Percentiles rank a stretch among this genome's conserved stretches.
Evolutionary conservation across 1,284 basidiomycete genomes (phyloP).

Genomic region (Veloboletus limbatus): DNA sequence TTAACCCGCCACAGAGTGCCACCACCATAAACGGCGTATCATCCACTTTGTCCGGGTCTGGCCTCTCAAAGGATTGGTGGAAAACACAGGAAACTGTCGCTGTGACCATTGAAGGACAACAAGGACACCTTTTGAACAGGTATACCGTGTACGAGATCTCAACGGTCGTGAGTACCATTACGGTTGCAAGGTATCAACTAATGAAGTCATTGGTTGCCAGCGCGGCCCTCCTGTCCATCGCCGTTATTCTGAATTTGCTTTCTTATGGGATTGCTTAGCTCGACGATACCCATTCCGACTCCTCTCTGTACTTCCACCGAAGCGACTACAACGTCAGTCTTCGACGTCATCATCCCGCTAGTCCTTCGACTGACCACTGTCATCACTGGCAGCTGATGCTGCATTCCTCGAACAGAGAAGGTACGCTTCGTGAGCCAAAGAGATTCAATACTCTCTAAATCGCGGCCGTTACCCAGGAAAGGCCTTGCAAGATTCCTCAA

Average conservation of each 20-base stretch:
- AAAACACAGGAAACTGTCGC: slow-evolving; percentile 70
- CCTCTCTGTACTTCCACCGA: slow-evolving; percentile 87
- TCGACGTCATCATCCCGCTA: slow-evolving; percentile 3
- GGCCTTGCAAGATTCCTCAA: slow-evolving; percentile 81
- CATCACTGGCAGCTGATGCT: slow-evolving; percentile 62
- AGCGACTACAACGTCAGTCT: slow-evolving; percentile 79
- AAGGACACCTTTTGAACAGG: slow-evolving; percentile 84
- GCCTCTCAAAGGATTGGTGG: slow-evolving; percentile 81
- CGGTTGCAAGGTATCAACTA: slow-evolving; percentile 5
- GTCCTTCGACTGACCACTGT: slow-evolving; percentile 4
- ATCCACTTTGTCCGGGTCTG: slow-evolving; percentile 65
- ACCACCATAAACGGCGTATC: slow-evolving; percentile 45
- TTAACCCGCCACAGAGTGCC: slow-evolving; percentile 27
- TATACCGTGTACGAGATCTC: slow-evolving; percentile 78
- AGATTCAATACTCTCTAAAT: background rate
- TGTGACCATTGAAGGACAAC: slow-evolving; percentile 75
- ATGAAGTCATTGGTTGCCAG: slow-evolving; percentile 34
- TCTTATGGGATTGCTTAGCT: slow-evolving; percentile 80
- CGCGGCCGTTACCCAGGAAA: slow-evolving; percentile 45
- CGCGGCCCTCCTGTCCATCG: slow-evolving; percentile 63
- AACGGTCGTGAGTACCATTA: slow-evolving; percentile 70
- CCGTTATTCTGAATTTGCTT: slow-evolving; percentile 88
- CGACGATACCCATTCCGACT: slow-evolving; percentile 87
- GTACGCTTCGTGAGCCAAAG: slow-evolving; percentile 33
- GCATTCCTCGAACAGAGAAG: slow-evolving; percentile 86